Evolutionary conservation across 2,329 filamentous ascomycete genomes (phyloP).

Genomic region (Talaromyces albobiverticillius): DNA sequence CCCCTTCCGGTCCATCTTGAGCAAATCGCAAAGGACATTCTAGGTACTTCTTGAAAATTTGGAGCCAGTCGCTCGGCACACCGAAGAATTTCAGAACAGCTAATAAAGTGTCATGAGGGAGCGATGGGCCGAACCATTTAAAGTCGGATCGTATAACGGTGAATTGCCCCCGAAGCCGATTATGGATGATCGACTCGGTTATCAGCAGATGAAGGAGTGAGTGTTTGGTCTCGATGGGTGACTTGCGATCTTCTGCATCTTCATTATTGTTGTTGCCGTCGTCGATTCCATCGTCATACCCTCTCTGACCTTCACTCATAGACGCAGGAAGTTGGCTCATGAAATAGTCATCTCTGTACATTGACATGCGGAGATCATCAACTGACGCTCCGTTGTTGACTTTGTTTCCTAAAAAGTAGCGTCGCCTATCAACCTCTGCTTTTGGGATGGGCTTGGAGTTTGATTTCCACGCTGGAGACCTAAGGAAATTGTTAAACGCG

Average conservation of each 20-base stretch:
- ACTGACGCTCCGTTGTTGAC: slow-evolving; percentile 13
- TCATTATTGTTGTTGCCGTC: slow-evolving; percentile 22
- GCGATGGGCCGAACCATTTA: slow-evolving; percentile 55
- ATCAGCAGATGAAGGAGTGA: slow-evolving; percentile 56
- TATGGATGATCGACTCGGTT: slow-evolving; percentile 54
- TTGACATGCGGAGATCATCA: slow-evolving; percentile 32
- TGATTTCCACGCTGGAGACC: slow-evolving; percentile 42
- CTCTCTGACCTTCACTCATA: slow-evolving; percentile 34
- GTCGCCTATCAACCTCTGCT: slow-evolving; percentile 40
- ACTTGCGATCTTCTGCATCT: slow-evolving; percentile 33
- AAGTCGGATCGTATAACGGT: slow-evolving; percentile 59
- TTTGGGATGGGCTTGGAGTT: slow-evolving; percentile 32
- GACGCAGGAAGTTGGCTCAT: slow-evolving; percentile 53
- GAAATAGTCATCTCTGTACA: slow-evolving; percentile 51
- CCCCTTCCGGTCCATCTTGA: slow-evolving; percentile 49
- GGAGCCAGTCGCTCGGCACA: slow-evolving; percentile 54
- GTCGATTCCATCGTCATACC: slow-evolving; percentile 36
- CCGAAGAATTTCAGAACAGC: slow-evolving; percentile 58
- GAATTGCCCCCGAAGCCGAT: slow-evolving; percentile 46
- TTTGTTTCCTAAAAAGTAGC: slow-evolving; percentile 42
- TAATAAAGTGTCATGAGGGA: slow-evolving; percentile 61
- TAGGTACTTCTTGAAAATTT: slow-evolving; percentile 60
- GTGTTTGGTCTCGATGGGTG: slow-evolving; percentile 52
- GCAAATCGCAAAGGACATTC: slow-evolving; percentile 58
- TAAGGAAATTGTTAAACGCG: slow-evolving; percentile 36